Base-by-base conservation (phyloP, 2,329 filamentous ascomycete species). In the Parascedosporium putredinis region DNA sequence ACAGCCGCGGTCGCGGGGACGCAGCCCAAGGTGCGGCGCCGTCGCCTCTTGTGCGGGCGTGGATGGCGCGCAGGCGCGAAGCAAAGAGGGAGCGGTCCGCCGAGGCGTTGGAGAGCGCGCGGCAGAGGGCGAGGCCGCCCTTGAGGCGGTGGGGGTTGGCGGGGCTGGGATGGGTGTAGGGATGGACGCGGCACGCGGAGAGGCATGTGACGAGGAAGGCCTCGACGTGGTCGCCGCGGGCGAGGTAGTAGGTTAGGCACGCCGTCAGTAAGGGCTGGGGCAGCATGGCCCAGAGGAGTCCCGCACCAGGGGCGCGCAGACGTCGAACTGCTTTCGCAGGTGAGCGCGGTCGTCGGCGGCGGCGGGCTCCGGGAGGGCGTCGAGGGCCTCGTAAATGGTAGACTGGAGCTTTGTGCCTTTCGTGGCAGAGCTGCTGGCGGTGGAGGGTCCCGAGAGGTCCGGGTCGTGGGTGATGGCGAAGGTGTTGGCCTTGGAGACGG, bases 141-240 rank as follows among this genome's bases (percentile, higher is more conserved):
- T 75, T 76, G 24, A 78, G 63, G 22, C 79, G 66, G 23, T 67
- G 64, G 0, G 69, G 68, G 44, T 73, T 67, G 55, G 78, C 78
- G 0, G 75, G 73, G 50, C 72, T 68, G 10, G 70, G 64, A 48
- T 69, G 67, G 38, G 69, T 71, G 57, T 72, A 74, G 0, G 77
- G 72, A 27, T 80, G 73, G 54, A 70, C 67, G 20, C 68, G 60
- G 4, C 70, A 63, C 4, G 72, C 69, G 0, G 71, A 56, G 20
- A 80, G 70, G 53, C 74, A 74, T 1, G 69, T 62, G 5, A 75
- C 58, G 12, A 69, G 67, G 3, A 80, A 65, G 1, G 69, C 68
- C 34, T 52, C 47, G 2, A 60, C 49, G 10, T 68, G 55, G 2
- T 47, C 50, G 16, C 50, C 52, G 48, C 57, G 63, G 47, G 52